These are phyloP conservation scores for Wallemia mellicola DNA, from an alignment of 1,284 basidiomycete genomes.

Conservation along the genomic window DNA sequence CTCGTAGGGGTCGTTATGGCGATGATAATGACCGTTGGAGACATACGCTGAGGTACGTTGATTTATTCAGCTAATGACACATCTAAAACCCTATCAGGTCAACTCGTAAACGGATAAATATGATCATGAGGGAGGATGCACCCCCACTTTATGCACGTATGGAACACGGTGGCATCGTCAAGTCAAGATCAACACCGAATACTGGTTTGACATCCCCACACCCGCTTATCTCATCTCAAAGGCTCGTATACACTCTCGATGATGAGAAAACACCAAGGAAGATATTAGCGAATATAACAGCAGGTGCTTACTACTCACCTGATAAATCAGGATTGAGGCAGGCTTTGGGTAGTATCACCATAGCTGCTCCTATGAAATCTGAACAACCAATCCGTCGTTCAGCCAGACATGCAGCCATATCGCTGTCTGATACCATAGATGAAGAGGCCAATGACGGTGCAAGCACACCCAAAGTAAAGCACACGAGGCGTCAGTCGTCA, in stretches of 20 bases:
- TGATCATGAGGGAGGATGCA: not conserved
- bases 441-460: not conserved
- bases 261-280: not conserved
- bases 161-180: not conserved
- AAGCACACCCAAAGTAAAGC: not conserved
- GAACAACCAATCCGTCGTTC: not conserved
- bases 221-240: not conserved
- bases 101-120: not conserved
- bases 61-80: not conserved
- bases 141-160: not conserved
- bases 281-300: not conserved
- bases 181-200: not conserved
- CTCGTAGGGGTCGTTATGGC: not conserved
- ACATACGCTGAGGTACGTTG: not conserved
- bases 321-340: not conserved
- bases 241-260: too few relatives aligned
- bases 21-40: not conserved
- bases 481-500: not conserved
- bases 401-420: not conserved
- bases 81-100: not conserved
- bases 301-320: not conserved
- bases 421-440: not conserved
- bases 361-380: not conserved
- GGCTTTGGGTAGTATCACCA: not conserved
- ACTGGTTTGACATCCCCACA: not conserved